Percentiles rank a stretch among this genome's conserved stretches.
These are phyloP conservation scores for Colletotrichum horii DNA, from an alignment of 2,329 filamentous ascomycete genomes.

Conservation along the genomic window DNA sequence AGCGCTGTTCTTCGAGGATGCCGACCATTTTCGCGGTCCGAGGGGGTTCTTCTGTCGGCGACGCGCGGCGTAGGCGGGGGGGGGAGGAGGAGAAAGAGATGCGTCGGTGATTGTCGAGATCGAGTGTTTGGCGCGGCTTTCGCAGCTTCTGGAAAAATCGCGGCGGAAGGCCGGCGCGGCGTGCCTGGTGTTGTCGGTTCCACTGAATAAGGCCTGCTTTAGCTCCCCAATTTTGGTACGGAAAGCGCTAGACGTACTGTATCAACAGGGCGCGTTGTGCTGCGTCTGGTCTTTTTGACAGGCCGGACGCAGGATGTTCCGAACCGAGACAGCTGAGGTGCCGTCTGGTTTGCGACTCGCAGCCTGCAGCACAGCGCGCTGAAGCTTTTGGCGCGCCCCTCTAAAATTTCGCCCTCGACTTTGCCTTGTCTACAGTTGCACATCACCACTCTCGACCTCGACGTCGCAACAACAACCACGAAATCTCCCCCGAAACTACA, in stretches of 20 bases:
- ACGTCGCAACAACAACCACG: background rate
- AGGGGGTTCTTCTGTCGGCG: background rate
- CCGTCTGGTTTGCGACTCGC: background rate
- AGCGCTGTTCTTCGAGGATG: slow-evolving; percentile 92
- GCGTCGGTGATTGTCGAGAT: background rate
- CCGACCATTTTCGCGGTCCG: slow-evolving; percentile 45
- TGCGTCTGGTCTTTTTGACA: background rate
- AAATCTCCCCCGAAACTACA: background rate
- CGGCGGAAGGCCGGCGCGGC: background rate
- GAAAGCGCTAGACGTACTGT: background rate
- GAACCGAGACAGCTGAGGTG: background rate
- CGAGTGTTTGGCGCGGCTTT: background rate
- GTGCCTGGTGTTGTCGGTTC: slow-evolving; percentile 1
- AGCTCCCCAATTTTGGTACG: slow-evolving; percentile 2
- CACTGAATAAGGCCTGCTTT: slow-evolving; percentile 19
- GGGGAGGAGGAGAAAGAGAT: background rate
- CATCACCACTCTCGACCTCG: background rate
- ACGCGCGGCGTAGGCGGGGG: background rate
- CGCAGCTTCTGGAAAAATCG: background rate
- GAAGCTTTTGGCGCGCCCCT: slow-evolving; percentile 14
- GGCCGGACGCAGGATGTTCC: background rate
- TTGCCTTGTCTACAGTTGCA: background rate
- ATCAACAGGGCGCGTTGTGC: background rate
- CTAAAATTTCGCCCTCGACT: slow-evolving; percentile 14
- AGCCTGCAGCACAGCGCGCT: background rate